Conservation (phyloP, 805 yeast species). For the Blastobotrys terrestris region DNA sequence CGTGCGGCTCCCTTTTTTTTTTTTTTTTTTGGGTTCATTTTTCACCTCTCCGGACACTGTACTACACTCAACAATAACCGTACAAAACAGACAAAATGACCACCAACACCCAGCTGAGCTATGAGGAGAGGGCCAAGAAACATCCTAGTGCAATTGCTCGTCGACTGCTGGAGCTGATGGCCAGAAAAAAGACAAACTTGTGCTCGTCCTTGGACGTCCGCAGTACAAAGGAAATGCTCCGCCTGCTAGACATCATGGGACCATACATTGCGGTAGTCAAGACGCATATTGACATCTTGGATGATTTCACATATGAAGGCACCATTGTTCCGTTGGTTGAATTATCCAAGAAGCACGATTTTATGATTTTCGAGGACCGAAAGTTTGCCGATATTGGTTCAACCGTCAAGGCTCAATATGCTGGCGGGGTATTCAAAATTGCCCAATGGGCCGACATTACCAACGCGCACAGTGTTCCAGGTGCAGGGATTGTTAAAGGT, state of each 20-base stretch:
- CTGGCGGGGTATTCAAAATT: conserved; percentile 82
- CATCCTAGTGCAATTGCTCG: conserved; percentile 79
- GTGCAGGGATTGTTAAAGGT: conserved; percentile 87
- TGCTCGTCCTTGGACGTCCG: conserved; percentile 94
- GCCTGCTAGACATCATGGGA: conserved; percentile 71
- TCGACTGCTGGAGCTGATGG: conserved; percentile 68
- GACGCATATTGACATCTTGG: conserved; percentile 90
- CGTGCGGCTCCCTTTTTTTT: too few species aligned
- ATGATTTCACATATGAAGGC: conserved; percentile 76
- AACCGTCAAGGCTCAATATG: conserved; percentile 90
- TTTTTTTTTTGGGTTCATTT: too few species aligned
- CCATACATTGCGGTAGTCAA: conserved; percentile 89
- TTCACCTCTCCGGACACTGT: background rate
- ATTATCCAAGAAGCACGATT: conserved; percentile 74
- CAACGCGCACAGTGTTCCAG: conserved; percentile 96
- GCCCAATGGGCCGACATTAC: conserved; percentile 96
- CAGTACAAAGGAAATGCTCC: conserved; percentile 68
- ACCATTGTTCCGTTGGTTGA: conserved; percentile 70
- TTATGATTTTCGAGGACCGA: conserved; percentile 92
- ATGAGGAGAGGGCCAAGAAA: conserved; percentile 58
- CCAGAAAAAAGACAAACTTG: conserved; percentile 71
- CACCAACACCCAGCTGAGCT: conserved; percentile 32
- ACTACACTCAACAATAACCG: too few species aligned
- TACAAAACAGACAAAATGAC: conserved; percentile 1
- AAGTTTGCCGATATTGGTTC: conserved; percentile 98